Evolutionary conservation across 495 filamentous ascomycete species (phyloP).

Genomic region (Penicillium cinerascens): DNA sequence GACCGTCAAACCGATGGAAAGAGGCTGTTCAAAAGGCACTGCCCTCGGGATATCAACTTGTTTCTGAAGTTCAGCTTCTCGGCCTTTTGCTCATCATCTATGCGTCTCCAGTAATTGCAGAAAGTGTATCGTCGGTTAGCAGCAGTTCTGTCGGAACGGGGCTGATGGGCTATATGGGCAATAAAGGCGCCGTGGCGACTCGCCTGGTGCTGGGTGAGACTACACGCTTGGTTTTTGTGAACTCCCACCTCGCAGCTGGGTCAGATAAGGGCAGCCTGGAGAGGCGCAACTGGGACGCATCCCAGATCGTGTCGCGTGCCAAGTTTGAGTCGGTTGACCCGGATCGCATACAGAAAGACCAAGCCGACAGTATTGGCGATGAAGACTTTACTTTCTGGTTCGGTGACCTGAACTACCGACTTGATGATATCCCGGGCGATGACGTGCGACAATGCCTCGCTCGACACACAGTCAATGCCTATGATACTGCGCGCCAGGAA

Average conservation of each 20-base stretch:
- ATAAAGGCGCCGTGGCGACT: constrained; percentile 85
- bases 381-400: constrained; percentile 96
- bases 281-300: constrained; percentile 83
- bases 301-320: constrained; percentile 68
- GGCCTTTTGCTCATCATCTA: constrained; percentile 85
- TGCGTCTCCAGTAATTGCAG: constrained; percentile 68
- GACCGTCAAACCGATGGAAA: constrained; percentile 73
- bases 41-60: constrained; percentile 68
- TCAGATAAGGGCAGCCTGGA: constrained; percentile 73
- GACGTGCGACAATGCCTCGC: constrained; percentile 84
- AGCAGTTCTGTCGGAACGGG: constrained; percentile 80
- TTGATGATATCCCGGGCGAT: constrained; percentile 82
- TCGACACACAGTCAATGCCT: constrained; percentile 76
- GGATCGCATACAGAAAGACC: constrained; percentile 46
- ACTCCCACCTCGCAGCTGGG: constrained; percentile 86
- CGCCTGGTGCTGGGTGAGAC: constrained; percentile 87
- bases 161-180: constrained; percentile 87
- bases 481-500: constrained; percentile 45
- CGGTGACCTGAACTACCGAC: constrained; percentile 92
- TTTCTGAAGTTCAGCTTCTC: constrained; percentile 80
- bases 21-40: constrained; percentile 64
- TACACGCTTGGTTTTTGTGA: constrained; percentile 82
- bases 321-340: constrained; percentile 68
- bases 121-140: constrained; percentile 71
- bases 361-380: constrained; percentile 70